phyloP scores from a whole-genome alignment of 139 green algal genomes.

The Deuterostichococcus epilithicus region DNA sequence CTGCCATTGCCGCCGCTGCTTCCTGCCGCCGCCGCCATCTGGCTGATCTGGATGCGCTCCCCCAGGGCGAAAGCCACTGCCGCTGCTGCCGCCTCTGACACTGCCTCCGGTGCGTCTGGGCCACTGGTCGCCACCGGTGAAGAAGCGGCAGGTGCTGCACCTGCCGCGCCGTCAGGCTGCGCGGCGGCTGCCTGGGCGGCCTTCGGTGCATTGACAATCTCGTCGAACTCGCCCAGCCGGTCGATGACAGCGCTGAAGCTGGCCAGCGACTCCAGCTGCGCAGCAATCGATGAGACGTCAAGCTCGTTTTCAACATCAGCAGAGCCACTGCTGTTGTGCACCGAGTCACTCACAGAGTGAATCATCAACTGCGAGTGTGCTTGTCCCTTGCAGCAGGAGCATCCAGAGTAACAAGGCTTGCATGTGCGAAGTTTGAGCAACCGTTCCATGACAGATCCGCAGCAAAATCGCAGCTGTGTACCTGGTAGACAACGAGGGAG shows the following conservation, averaged over 20 bases:
- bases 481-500: slow-evolving; percentile 89
- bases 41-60: neutral
- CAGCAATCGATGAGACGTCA: neutral
- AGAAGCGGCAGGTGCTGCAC: too few species aligned
- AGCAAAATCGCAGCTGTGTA: neutral
- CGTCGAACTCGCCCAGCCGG: slow-evolving; percentile 79
- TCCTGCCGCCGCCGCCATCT: neutral
- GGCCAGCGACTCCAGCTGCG: slow-evolving; percentile 87
- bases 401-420: too few species aligned
- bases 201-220: slow-evolving; percentile 50
- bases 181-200: neutral
- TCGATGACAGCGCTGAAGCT: slow-evolving; percentile 90
- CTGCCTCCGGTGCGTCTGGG: neutral
- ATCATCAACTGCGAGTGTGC: too few species aligned
- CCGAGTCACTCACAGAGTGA: too few species aligned
- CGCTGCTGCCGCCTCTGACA: neutral
- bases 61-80: too few species aligned
- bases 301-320: too few species aligned
- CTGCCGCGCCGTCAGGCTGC: neutral
- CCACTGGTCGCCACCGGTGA: neutral
- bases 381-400: too few species aligned
- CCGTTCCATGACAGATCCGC: too few species aligned
- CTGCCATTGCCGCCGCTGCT: too few species aligned
- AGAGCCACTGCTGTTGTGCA: too few species aligned
- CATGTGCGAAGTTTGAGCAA: too few species aligned